Base-by-base conservation (phyloP, 2,329 filamentous ascomycete genomes). In the Ophiocordyceps robertsii region DNA sequence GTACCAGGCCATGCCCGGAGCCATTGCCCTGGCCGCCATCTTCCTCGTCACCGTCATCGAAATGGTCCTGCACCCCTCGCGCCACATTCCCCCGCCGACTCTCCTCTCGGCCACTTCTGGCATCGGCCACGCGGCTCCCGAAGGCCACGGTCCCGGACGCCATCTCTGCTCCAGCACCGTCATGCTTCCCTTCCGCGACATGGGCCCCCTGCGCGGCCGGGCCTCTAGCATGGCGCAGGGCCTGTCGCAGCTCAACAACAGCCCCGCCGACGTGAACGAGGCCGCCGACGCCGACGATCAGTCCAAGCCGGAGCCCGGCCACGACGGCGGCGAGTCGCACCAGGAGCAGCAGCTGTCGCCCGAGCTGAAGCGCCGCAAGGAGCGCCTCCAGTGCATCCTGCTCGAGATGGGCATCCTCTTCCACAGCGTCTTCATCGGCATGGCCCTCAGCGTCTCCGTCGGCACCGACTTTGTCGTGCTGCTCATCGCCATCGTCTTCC, bases 1-100 rank as follows among this genome's bases (percentile, higher is more conserved):
- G 27, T 94, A 90, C 61, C 75, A 72, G 42, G 82, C 85, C 19
- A 84, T 92, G 65, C 79, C 86, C 1, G 86, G 87, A 4, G 73
- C 88, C 41, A 79, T 93, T 44, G 80, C 85, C 39, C 86, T 94
- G 76, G 66, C 78, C 11, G 80, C 82, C 27, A 84, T 87, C 32
- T 72, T 93, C 51, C 69, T 84, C 10, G 87, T 95, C 7, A 83
- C 90, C 10, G 70, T 80, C 11, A 72, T 95, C 46, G 89, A 95
- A 60, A 94, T 79, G 73, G 63, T 73, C 24, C 74, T 80, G 44
- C 66, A 68, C 35, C 68, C 68, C 0, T 59, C 60, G 14, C 57
- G 63, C 14, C 60, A 58, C 40, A 46, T 56, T 12, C 49, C 50
- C 1, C 48, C 56, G 2, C 44, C 47, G 32, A 40, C 40, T 14